Evolutionary conservation across 2,329 filamentous ascomycete genomes (phyloP).

Genomic region (Tolypocladium nubicola): DNA sequence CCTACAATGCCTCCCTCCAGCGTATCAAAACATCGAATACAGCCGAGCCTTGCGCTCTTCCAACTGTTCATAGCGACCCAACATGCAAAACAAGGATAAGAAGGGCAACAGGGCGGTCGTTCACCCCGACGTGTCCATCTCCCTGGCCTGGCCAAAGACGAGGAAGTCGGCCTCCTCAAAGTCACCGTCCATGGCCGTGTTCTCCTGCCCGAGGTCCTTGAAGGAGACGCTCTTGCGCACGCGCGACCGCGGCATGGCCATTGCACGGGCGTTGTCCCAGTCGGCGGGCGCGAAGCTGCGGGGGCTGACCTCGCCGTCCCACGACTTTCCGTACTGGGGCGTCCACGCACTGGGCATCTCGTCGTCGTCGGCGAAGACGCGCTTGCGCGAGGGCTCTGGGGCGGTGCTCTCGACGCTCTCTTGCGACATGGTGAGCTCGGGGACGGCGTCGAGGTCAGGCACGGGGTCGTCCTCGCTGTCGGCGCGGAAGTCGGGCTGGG

Average conservation of each 20-base stretch:
- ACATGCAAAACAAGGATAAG: too few relatives aligned
- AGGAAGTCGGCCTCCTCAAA: slow-evolving; percentile 63
- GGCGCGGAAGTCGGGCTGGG: slow-evolving; percentile 37
- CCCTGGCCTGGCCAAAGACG: slow-evolving; percentile 31
- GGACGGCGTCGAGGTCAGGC: slow-evolving; percentile 28
- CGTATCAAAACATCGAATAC: neutral
- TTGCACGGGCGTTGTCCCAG: slow-evolving; percentile 29
- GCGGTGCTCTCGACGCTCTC: slow-evolving; percentile 34
- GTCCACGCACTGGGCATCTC: neutral
- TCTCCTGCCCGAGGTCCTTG: slow-evolving; percentile 32
- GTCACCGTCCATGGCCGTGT: slow-evolving; percentile 36
- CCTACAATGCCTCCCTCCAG: neutral
- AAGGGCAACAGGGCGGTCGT: neutral
- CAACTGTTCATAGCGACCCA: too few relatives aligned
- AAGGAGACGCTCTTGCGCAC: slow-evolving; percentile 12
- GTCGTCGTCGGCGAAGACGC: slow-evolving; percentile 33
- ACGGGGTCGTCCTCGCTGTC: slow-evolving; percentile 16
- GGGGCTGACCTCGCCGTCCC: slow-evolving; percentile 28
- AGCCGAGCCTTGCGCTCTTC: too few relatives aligned
- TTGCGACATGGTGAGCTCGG: slow-evolving; percentile 44
- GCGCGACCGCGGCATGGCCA: slow-evolving; percentile 35
- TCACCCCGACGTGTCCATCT: slow-evolving; percentile 24
- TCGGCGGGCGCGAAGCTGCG: slow-evolving; percentile 25
- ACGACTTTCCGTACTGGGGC: slow-evolving; percentile 10
- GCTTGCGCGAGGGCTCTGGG: slow-evolving; percentile 31